Conservation (phyloP, 148 eudicot species). For the Camellia sinensis region DNA sequence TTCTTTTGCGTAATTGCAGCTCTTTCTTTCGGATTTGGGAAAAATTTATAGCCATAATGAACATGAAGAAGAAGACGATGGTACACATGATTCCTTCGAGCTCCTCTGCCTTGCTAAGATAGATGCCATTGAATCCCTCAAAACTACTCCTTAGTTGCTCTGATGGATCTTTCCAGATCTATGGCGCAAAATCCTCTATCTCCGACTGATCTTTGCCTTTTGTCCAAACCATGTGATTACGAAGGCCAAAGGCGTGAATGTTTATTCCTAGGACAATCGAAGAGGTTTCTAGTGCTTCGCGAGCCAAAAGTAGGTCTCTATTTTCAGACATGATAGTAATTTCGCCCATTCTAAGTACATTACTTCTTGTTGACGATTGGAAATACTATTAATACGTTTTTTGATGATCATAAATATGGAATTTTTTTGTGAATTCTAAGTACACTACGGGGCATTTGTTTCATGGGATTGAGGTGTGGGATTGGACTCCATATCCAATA, state of each 20-base stretch:
- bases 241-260: constrained; percentile 95
- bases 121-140: constrained; percentile 69
- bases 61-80: constrained; percentile 36
- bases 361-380: not conserved
- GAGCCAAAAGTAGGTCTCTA: constrained; percentile 66
- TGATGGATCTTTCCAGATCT: constrained; percentile 81
- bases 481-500: too few relatives aligned
- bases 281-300: constrained; percentile 79
- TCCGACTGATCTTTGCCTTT: constrained; percentile 37
- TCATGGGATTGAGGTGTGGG: too few relatives aligned
- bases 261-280: constrained; percentile 79
- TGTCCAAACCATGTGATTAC: constrained; percentile 53
- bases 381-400: not conserved
- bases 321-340: constrained; percentile 83
- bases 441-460: too few relatives aligned
- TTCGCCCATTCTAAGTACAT: not conserved
- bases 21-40: not conserved
- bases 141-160: constrained; percentile 60
- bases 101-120: constrained; percentile 59
- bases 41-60: not conserved
- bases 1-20: not conserved
- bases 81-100: constrained; percentile 76
- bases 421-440: too few relatives aligned
- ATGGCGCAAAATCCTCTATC: constrained; percentile 55
- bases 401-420: not conserved